Conservation (phyloP, 495 filamentous ascomycete species). For the Bryoglossum gracile region DNA sequence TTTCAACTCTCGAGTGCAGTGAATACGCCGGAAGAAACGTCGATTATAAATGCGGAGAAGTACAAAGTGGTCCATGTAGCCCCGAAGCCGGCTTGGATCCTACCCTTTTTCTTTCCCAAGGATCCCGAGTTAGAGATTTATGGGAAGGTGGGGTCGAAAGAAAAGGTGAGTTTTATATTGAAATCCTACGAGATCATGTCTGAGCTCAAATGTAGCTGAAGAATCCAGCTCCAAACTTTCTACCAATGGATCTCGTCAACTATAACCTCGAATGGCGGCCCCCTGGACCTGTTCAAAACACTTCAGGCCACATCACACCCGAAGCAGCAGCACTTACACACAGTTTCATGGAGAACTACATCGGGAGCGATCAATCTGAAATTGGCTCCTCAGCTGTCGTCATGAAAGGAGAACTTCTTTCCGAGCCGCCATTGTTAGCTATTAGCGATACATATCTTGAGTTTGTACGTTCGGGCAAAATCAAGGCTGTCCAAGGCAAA, state of each 20-base stretch:
- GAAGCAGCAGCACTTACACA: conserved; percentile 48
- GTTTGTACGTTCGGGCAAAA: conserved; percentile 59
- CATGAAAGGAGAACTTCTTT: conserved; percentile 16
- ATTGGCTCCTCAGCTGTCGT: conserved; percentile 26
- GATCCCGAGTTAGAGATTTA: conserved; percentile 20
- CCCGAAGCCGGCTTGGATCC: conserved; percentile 62
- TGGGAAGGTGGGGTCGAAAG: background rate
- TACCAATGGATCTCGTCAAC: conserved; percentile 69
- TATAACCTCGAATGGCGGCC: conserved; percentile 62
- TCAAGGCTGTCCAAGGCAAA: conserved; percentile 44
- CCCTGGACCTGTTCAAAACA: conserved; percentile 46
- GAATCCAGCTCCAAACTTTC: conserved; percentile 48
- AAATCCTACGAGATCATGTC: conserved; percentile 26
- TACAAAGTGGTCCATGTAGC: conserved; percentile 48
- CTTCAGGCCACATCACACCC: conserved; percentile 47
- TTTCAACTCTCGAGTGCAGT: conserved; percentile 55
- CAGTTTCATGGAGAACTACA: conserved; percentile 41
- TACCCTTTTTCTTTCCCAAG: conserved; percentile 56
- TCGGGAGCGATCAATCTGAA: conserved; percentile 58
- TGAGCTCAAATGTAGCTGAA: conserved; percentile 8
- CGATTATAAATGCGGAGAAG: conserved; percentile 22
- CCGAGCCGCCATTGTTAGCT: conserved; percentile 49
- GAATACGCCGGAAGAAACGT: conserved; percentile 33
- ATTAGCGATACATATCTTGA: conserved; percentile 64
- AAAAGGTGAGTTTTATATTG: background rate